Conservation (phyloP, 1,284 basidiomycete species). For the Hortiboletus rubellus region DNA sequence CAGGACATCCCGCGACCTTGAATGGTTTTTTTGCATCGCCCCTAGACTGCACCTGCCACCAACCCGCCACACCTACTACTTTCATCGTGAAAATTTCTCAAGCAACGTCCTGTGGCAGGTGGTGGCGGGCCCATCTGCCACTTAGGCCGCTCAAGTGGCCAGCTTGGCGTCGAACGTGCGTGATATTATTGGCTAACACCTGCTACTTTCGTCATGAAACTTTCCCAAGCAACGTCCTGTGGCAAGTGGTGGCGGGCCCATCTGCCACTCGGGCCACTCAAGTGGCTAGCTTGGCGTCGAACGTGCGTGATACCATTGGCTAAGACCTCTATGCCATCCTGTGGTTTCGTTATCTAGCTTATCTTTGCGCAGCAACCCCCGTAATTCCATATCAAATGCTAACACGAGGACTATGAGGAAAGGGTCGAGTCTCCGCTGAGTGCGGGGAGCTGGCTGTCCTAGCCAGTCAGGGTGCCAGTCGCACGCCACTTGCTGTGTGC, state of each 20-base stretch:
- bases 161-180: too few relatives aligned
- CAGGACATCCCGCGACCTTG: background rate
- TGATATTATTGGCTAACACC: too few relatives aligned
- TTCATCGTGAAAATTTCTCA: background rate
- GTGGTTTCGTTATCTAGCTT: too few relatives aligned
- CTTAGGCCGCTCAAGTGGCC: too few relatives aligned
- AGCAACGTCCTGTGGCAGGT: background rate
- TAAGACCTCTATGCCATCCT: too few relatives aligned
- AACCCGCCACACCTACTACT: background rate
- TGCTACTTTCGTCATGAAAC: background rate
- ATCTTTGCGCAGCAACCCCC: too few relatives aligned
- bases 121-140: background rate
- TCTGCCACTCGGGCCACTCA: background rate
- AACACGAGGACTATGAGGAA: slow-evolving; percentile 2
- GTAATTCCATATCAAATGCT: background rate
- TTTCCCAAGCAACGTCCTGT: slow-evolving; percentile 1
- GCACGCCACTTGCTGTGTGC: slow-evolving; percentile 1
- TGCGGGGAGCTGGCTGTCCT: background rate
- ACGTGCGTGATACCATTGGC: too few relatives aligned
- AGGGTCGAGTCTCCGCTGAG: background rate
- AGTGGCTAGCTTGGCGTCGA: too few relatives aligned
- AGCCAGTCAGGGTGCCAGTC: background rate
- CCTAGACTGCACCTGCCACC: background rate
- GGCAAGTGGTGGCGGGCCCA: background rate
- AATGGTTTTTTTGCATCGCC: background rate